Percentiles rank a stretch among this genome's conserved stretches.
These are phyloP conservation scores for Ascochyta lentis DNA, from an alignment of 2,329 filamentous ascomycete species.

Conservation along the genomic window DNA sequence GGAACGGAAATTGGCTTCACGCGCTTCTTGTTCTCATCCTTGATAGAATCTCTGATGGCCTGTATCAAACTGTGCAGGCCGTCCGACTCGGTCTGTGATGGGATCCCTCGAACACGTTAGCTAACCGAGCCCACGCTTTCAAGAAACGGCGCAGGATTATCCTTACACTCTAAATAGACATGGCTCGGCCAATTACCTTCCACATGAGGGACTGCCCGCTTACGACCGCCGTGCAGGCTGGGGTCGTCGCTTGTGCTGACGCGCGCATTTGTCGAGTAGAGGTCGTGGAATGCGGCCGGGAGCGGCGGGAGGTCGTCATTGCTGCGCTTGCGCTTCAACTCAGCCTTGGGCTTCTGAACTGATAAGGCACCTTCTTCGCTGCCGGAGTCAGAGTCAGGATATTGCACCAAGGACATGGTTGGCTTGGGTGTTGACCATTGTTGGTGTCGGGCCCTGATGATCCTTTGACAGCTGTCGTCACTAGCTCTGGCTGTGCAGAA, in stretches of 20 bases:
- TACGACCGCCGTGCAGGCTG: slow-evolving; percentile 81
- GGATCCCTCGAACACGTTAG: slow-evolving; percentile 49
- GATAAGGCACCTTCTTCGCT: slow-evolving; percentile 44
- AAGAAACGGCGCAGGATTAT: slow-evolving; percentile 9
- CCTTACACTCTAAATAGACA: slow-evolving; percentile 89
- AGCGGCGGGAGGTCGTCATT: slow-evolving; percentile 69
- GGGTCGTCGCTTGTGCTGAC: slow-evolving; percentile 83
- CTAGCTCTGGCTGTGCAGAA: slow-evolving; percentile 1
- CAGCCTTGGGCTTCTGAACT: slow-evolving; percentile 14
- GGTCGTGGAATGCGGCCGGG: slow-evolving; percentile 81
- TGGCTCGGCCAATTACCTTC: slow-evolving; percentile 93
- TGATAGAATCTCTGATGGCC: slow-evolving; percentile 29
- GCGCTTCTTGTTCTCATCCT: slow-evolving; percentile 26
- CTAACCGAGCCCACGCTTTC: slow-evolving; percentile 22
- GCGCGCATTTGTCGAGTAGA: slow-evolving; percentile 84
- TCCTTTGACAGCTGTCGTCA: slow-evolving; percentile 28
- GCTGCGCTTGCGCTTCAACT: slow-evolving; percentile 43
- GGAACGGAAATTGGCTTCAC: slow-evolving; percentile 35
- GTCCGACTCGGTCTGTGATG: slow-evolving; percentile 43
- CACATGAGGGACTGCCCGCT: slow-evolving; percentile 81
- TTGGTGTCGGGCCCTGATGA: slow-evolving; percentile 21
- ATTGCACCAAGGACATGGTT: slow-evolving; percentile 43
- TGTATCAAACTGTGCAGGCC: slow-evolving; percentile 39
- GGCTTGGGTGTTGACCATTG: slow-evolving; percentile 15
- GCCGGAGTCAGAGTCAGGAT: slow-evolving; percentile 64